phyloP scores from a whole-genome alignment of 306 rosid species.

The Prunus davidiana region DNA sequence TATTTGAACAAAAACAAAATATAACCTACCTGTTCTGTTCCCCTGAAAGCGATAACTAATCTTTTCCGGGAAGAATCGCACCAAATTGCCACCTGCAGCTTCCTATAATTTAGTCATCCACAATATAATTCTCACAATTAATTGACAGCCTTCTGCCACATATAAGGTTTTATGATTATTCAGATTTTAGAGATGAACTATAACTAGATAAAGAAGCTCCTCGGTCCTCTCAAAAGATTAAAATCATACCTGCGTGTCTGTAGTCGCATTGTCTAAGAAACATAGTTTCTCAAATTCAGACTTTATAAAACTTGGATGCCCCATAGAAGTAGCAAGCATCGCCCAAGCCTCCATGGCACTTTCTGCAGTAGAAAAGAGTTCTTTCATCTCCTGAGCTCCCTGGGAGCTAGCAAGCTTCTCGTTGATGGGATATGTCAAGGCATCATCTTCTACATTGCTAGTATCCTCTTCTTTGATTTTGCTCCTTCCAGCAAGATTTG shows the following conservation, averaged over 20 bases:
- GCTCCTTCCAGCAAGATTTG: constrained; percentile 36
- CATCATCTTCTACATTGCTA: constrained; percentile 32
- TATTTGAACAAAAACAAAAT: constrained; percentile 15
- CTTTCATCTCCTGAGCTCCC: constrained; percentile 76
- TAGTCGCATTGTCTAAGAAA: constrained; percentile 73
- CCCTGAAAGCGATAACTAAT: constrained; percentile 88
- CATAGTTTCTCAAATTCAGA: constrained; percentile 94
- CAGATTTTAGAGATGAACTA: constrained; percentile 1
- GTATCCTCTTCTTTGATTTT: constrained; percentile 36
- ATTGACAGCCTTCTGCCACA: constrained; percentile 8
- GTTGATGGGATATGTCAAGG: constrained; percentile 19
- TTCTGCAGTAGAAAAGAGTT: constrained; percentile 85
- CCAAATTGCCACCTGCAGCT: constrained; percentile 92
- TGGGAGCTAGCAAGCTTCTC: constrained; percentile 39
- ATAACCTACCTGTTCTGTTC: constrained; percentile 83
- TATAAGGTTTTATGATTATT: not conserved
- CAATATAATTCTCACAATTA: constrained; percentile 17
- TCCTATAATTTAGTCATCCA: constrained; percentile 24
- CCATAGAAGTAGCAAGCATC: constrained; percentile 88
- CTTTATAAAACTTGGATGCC: constrained; percentile 91
- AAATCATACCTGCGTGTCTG: constrained; percentile 81
- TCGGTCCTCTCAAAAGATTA: constrained; percentile 16
- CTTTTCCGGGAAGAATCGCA: constrained; percentile 74
- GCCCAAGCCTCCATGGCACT: constrained; percentile 99
- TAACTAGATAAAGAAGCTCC: constrained; percentile 2